phyloP scores from a whole-genome alignment of 2,329 filamentous ascomycete species.

The Periconia sp. region DNA sequence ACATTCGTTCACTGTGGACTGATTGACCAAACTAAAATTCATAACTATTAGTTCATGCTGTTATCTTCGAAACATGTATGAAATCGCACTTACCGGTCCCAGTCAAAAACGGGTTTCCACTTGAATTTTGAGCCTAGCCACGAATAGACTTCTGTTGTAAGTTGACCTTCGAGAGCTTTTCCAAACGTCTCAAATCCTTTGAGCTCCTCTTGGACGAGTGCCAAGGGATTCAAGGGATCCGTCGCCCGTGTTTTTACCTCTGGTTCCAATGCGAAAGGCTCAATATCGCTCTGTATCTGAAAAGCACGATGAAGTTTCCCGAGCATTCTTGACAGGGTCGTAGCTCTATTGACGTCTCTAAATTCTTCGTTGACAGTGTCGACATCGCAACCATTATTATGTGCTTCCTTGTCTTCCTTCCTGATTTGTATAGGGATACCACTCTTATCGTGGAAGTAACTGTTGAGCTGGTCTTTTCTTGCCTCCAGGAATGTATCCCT shows the following conservation, averaged over 20 bases:
- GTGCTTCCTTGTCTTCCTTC: background rate
- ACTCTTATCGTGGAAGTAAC: background rate
- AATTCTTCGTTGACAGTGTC: background rate
- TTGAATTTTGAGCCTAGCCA: conserved; percentile 22
- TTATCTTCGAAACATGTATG: background rate
- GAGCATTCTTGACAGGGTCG: conserved; percentile 8
- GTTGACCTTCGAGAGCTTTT: background rate
- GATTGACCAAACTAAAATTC: background rate
- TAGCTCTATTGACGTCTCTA: background rate
- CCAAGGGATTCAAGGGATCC: conserved; percentile 20
- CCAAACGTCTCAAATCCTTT: background rate
- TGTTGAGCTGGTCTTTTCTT: background rate
- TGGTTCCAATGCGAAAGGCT: conserved; percentile 8
- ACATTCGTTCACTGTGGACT: conserved; percentile 15
- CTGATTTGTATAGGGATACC: background rate
- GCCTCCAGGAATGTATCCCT: background rate
- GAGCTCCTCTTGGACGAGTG: conserved; percentile 15
- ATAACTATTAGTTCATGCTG: background rate
- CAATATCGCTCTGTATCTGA: background rate
- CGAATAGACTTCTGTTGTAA: conserved; percentile 9
- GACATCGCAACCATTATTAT: background rate
- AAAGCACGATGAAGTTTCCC: conserved; percentile 5
- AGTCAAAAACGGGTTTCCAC: conserved; percentile 32
- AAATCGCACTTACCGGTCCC: conserved; percentile 16
- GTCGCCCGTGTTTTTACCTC: conserved; percentile 17